Percentiles rank a stretch among this genome's conserved stretches.
These are phyloP conservation scores for Hsuehochloa calcarea DNA, from an alignment of 176 grass and related monocot genomes.

Conservation along the genomic window DNA sequence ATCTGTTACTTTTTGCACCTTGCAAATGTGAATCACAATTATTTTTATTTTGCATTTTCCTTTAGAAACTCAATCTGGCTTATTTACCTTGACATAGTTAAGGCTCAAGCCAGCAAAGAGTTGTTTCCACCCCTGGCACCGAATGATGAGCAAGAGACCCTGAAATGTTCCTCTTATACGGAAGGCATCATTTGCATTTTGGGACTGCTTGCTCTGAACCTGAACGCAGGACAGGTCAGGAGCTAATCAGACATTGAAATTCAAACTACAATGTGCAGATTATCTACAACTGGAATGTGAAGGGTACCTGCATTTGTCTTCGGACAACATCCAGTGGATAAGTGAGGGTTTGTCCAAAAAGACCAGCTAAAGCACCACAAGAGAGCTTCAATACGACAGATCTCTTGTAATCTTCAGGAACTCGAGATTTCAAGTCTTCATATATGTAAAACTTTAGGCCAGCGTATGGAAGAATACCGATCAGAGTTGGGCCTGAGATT, in stretches of 20 bases:
- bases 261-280: background rate
- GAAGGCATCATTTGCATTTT: slow-evolving; percentile 45
- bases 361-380: slow-evolving; percentile 92
- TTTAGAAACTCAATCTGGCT: background rate
- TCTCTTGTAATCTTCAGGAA: slow-evolving; percentile 87
- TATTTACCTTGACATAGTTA: slow-evolving; percentile 94
- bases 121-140: slow-evolving; percentile 80
- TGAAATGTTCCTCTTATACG: slow-evolving; percentile 71
- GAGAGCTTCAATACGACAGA: slow-evolving; percentile 80
- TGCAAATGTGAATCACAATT: background rate
- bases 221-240: slow-evolving; percentile 31
- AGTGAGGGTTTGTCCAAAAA: slow-evolving; percentile 97
- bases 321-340: slow-evolving; percentile 96
- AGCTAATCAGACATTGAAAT: background rate
- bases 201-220: slow-evolving; percentile 67
- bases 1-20: background rate
- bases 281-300: slow-evolving; percentile 9
- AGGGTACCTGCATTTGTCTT: slow-evolving; percentile 90
- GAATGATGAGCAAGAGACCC: slow-evolving; percentile 57
- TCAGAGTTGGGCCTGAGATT: slow-evolving; percentile 67
- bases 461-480: slow-evolving; percentile 98
- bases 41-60: background rate
- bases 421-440: slow-evolving; percentile 76
- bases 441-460: slow-evolving; percentile 98
- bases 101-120: slow-evolving; percentile 96